Percentiles rank a stretch among this genome's conserved stretches.
Evolutionary conservation across 768 basidiomycete genomes (phyloP).

Genomic region (Boletus vinaceobasis): DNA sequence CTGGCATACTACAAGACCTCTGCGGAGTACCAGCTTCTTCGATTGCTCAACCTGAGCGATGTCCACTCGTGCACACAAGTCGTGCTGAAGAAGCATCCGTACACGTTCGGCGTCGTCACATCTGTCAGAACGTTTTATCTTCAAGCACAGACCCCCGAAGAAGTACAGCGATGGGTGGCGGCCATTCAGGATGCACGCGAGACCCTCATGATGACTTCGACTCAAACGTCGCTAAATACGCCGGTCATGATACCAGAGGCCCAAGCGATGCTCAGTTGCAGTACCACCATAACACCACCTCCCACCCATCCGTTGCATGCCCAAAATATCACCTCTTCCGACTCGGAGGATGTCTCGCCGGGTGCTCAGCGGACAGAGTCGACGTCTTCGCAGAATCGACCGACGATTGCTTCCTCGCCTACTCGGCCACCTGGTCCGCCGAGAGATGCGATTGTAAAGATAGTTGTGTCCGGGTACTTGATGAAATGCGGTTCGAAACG

Average conservation of each 20-base stretch:
- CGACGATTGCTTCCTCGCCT: constrained; percentile 42
- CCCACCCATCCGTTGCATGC: constrained; percentile 42
- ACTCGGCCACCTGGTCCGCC: constrained; percentile 33
- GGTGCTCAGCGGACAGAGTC: constrained; percentile 41
- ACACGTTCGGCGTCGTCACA: constrained; percentile 91
- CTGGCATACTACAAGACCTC: constrained; percentile 96
- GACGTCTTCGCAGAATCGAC: constrained; percentile 43
- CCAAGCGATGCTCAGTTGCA: constrained; percentile 28
- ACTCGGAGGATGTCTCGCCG: constrained; percentile 70
- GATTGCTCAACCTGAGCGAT: constrained; percentile 80
- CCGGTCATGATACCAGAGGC: constrained; percentile 53
- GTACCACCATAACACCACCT: constrained; percentile 40
- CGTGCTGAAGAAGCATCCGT: constrained; percentile 80
- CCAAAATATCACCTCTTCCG: constrained; percentile 66
- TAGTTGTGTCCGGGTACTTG: constrained; percentile 84
- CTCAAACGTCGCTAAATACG: constrained; percentile 49
- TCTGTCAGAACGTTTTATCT: constrained; percentile 88
- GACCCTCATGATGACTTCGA: constrained; percentile 58
- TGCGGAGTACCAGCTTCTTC: constrained; percentile 89
- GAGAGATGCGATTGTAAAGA: constrained; percentile 63
- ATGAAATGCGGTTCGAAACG: constrained; percentile 96
- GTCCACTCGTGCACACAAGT: constrained; percentile 89
- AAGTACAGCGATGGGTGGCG: constrained; percentile 78
- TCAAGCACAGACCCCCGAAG: constrained; percentile 68
- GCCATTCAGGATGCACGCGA: constrained; percentile 78